These are phyloP conservation scores for Hypoxylon sp. DNA, from an alignment of 2,329 filamentous ascomycete species.

Conservation along the genomic window DNA sequence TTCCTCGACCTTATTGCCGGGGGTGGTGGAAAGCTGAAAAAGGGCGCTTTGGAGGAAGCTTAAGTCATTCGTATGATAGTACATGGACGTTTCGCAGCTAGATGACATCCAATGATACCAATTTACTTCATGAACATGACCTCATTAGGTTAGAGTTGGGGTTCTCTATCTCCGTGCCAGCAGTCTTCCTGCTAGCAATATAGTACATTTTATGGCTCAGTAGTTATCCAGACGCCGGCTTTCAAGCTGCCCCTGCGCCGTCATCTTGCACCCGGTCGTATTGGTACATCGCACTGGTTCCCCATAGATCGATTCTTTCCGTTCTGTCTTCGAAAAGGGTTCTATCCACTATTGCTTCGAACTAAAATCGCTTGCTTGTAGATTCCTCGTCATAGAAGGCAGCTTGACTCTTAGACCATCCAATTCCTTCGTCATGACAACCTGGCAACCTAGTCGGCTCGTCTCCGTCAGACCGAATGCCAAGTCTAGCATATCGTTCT, in stretches of 20 bases:
- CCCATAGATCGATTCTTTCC: neutral
- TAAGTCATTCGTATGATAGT: conserved; percentile 49
- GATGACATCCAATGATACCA: conserved; percentile 39
- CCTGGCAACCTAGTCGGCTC: conserved; percentile 85
- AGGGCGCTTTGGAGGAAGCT: conserved; percentile 70
- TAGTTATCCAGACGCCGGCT: conserved; percentile 7
- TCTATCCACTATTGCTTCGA: conserved; percentile 33
- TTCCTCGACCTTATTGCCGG: conserved; percentile 90
- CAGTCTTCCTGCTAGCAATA: conserved; percentile 34
- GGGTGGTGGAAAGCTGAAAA: conserved; percentile 71
- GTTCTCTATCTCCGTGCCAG: conserved; percentile 39
- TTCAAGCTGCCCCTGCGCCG: conserved; percentile 2
- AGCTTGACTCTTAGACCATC: conserved; percentile 88
- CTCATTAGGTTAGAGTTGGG: conserved; percentile 48
- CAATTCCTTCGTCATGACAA: conserved; percentile 89
- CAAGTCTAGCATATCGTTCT: conserved; percentile 92
- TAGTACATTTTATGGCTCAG: conserved; percentile 43
- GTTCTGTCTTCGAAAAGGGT: neutral
- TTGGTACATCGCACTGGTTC: conserved; percentile 20
- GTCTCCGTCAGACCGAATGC: conserved; percentile 93
- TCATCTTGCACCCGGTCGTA: conserved; percentile 8
- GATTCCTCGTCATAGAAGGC: conserved; percentile 93
- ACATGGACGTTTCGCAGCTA: neutral
- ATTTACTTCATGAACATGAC: conserved; percentile 33
- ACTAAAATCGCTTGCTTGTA: conserved; percentile 93